Evolutionary conservation across 1,284 basidiomycete species (phyloP).

Genomic region (Xerocomus cyaneibrunnescens): DNA sequence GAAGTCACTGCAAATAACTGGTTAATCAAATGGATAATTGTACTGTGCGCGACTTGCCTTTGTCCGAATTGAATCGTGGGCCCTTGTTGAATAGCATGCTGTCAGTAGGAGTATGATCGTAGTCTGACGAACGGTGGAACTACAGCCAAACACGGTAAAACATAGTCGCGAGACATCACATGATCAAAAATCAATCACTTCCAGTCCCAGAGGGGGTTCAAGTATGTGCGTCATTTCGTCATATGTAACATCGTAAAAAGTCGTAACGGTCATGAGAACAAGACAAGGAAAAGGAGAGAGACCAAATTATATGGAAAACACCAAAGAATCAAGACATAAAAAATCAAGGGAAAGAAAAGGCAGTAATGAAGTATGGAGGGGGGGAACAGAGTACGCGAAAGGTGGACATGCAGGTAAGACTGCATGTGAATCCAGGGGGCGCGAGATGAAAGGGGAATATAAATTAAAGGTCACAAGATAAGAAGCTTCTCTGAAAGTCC

Average conservation of each 20-base stretch:
- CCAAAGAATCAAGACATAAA: conserved; percentile 11
- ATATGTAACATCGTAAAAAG: conserved; percentile 31
- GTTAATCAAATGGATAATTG: not conserved
- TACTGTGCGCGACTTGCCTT: conserved; percentile 32
- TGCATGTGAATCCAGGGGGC: conserved; percentile 7
- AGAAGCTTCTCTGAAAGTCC: conserved; percentile 24
- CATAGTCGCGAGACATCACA: conserved; percentile 25
- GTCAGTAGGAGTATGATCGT: not conserved
- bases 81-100: conserved; percentile 42
- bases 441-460: conserved; percentile 15
- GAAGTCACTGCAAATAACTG: conserved; percentile 25
- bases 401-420: conserved; percentile 6
- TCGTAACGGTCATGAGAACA: conserved; percentile 29
- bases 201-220: not conserved
- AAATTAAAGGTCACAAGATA: conserved; percentile 29
- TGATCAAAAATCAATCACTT: conserved; percentile 27
- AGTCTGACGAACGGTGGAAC: conserved; percentile 4
- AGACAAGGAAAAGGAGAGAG: conserved; percentile 8
- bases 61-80: conserved; percentile 40
- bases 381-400: conserved; percentile 1
- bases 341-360: conserved; percentile 6
- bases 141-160: conserved; percentile 23
- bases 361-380: conserved; percentile 9
- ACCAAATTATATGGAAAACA: conserved; percentile 12
- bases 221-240: conserved; percentile 28